A percentile compares a stretch with the other conserved stretches of the same genome.
Evolutionary conservation across 2,329 filamentous ascomycete species (phyloP).

Genomic region (Ceratocystis albifundus): DNA sequence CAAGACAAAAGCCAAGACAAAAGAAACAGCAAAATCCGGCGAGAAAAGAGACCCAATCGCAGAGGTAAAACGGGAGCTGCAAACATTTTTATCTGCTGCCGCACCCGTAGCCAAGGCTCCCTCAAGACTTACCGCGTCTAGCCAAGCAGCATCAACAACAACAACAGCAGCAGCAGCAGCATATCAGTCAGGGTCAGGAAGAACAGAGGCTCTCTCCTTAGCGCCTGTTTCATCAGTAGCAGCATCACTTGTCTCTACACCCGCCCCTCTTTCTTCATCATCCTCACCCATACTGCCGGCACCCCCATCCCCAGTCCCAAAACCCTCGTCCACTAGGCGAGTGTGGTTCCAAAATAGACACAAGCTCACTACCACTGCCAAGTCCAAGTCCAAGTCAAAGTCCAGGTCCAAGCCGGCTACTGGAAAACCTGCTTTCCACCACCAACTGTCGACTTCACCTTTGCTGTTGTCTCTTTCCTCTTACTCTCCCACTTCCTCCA

Average conservation of each 20-base stretch:
- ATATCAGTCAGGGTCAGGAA: not conserved
- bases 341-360: slow-evolving; percentile 3
- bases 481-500: slow-evolving; percentile 14
- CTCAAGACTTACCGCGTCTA: not conserved
- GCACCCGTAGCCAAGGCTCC: not conserved
- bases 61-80: not conserved
- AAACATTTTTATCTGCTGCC: not conserved
- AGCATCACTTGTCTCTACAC: not conserved
- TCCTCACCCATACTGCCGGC: not conserved
- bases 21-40: not conserved
- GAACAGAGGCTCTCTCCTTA: not conserved
- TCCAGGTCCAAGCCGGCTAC: not conserved
- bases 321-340: slow-evolving; percentile 7
- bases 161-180: not conserved
- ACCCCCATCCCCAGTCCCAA: not conserved
- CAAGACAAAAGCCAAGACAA: slow-evolving; percentile 10
- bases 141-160: not conserved
- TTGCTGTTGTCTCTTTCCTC: slow-evolving; percentile 11
- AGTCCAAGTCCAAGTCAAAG: too few species aligned
- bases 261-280: not conserved
- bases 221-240: not conserved
- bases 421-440: slow-evolving; percentile 4
- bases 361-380: slow-evolving; percentile 1
- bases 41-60: not conserved
- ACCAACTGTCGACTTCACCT: slow-evolving; percentile 3